Base-by-base conservation (phyloP, 2,329 filamentous ascomycete species). In the Verticillium nonalfalfae region DNA sequence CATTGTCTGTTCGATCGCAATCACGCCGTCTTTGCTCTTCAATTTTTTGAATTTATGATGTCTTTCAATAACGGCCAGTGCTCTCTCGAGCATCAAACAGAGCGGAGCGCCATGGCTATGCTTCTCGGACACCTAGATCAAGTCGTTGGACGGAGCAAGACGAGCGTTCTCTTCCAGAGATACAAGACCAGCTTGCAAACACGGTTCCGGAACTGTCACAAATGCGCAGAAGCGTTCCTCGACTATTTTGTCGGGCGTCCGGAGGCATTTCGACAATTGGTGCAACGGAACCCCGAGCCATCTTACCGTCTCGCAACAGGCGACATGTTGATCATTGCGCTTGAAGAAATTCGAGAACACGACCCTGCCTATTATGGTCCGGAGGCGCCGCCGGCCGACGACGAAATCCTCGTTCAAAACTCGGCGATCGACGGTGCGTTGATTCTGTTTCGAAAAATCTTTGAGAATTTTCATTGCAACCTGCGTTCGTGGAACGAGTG, bases 1-100 rank as follows among this genome's bases (percentile, higher is more conserved):
- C 93, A 96, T 69, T 93, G 90, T 71, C 80, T 96, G 31, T 90
- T 90, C 68, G 93, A 96, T 68, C 84, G 85, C 1, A 81, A 81
- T 36, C 90, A 96, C 68, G 79, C 86, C 1, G 75, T 77, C 1
- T 91, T 96, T 66, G 81, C 93, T 15, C 78, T 81, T 39, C 79
- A 81, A 60, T 78, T 91, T 40, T 80, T 95, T 35, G 74, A 77
- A 7, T 82, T 84, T 45, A 52, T 59, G 15, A 33, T 34, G 7
- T 18, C 18, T 31, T 76, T 87, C 58, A 81, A 79, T 58, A 70
- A 73, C 9, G 76, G 77, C 0, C 72, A 74, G n/a, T 86, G 84
- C 68, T 81, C 81, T 1, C 38, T 36, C 7, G 73, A 81, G 15
- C 80, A 84, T 66, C 66, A 63, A 18, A 66, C 79, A 15, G 80